Evolutionary conservation across 2,329 filamentous ascomycete genomes (phyloP).

Genomic region (Dothideomycetes sp.): DNA sequence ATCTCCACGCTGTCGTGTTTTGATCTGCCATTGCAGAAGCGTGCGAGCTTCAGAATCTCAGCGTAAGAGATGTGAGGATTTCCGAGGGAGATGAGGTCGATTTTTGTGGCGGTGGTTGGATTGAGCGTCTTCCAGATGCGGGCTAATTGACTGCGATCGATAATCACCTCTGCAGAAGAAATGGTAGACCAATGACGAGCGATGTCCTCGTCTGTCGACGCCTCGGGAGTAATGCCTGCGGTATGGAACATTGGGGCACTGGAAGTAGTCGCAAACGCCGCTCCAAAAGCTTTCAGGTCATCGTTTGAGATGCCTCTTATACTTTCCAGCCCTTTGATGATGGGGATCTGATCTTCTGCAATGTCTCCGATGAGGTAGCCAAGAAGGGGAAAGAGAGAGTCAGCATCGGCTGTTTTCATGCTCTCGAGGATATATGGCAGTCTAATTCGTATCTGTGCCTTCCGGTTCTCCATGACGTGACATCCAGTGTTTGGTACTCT

Average conservation of each 20-base stretch:
- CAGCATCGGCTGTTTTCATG: conserved; percentile 14
- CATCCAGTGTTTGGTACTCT: conserved; percentile 21
- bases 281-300: conserved; percentile 33
- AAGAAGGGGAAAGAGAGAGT: conserved; percentile 28
- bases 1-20: conserved; percentile 11
- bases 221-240: conserved; percentile 28
- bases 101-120: conserved; percentile 8
- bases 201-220: conserved; percentile 10
- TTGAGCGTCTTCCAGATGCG: conserved; percentile 9
- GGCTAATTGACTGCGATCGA: background rate
- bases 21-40: conserved; percentile 17
- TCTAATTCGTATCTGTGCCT: conserved; percentile 9
- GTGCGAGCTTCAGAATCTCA: conserved; percentile 25
- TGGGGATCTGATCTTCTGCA: conserved; percentile 22
- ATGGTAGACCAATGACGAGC: background rate
- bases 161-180: background rate
- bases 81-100: conserved; percentile 32
- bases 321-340: conserved; percentile 24
- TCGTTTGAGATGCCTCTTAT: conserved; percentile 18
- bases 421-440: background rate
- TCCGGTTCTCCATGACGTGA: conserved; percentile 17
- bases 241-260: conserved; percentile 37
- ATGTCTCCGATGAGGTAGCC: conserved; percentile 27
- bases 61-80: conserved; percentile 34
- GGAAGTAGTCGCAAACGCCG: conserved; percentile 32